Evolutionary conservation across 2,329 filamentous ascomycete species (phyloP).

Genomic region (Claviceps monticola): DNA sequence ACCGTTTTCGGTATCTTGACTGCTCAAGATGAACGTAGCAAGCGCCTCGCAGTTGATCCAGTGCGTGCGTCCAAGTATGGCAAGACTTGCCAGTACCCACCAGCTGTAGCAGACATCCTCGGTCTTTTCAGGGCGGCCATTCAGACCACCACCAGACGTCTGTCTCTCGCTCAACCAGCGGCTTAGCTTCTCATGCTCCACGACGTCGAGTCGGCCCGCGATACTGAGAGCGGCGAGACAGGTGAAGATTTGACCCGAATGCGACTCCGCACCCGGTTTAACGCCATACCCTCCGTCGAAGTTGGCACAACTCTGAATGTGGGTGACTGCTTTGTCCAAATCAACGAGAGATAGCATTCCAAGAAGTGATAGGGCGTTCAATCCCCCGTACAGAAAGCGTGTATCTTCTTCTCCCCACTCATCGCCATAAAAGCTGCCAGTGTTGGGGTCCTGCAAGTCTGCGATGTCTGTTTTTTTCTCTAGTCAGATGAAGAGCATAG

Average conservation of each 20-base stretch:
- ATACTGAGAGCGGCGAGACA: conserved; percentile 82
- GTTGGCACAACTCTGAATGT: conserved; percentile 75
- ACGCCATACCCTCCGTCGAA: conserved; percentile 92
- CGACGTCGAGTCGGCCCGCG: conserved; percentile 64
- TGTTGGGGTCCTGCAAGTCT: conserved; percentile 61
- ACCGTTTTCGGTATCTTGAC: conserved; percentile 73
- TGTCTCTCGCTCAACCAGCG: conserved; percentile 92
- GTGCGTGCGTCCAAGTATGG: conserved; percentile 74
- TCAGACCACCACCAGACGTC: conserved; percentile 72
- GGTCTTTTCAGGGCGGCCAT: conserved; percentile 86
- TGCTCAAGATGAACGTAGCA: conserved; percentile 67
- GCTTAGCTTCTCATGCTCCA: conserved; percentile 69
- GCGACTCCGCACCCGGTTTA: conserved; percentile 80
- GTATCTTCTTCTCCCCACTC: conserved; percentile 96
- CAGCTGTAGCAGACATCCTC: conserved; percentile 98
- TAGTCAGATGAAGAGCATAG: conserved; percentile 6
- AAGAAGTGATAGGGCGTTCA: conserved; percentile 81
- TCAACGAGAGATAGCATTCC: conserved; percentile 60
- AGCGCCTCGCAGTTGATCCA: conserved; percentile 86
- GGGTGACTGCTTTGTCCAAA: conserved; percentile 62
- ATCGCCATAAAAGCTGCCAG: conserved; percentile 84
- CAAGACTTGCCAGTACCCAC: conserved; percentile 91
- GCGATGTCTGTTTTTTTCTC: conserved; percentile 51
- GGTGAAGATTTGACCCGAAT: conserved; percentile 90
- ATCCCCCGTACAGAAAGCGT: conserved; percentile 78